phyloP scores from a whole-genome alignment of 345 rosid species.

The Salix koriyanagi region DNA sequence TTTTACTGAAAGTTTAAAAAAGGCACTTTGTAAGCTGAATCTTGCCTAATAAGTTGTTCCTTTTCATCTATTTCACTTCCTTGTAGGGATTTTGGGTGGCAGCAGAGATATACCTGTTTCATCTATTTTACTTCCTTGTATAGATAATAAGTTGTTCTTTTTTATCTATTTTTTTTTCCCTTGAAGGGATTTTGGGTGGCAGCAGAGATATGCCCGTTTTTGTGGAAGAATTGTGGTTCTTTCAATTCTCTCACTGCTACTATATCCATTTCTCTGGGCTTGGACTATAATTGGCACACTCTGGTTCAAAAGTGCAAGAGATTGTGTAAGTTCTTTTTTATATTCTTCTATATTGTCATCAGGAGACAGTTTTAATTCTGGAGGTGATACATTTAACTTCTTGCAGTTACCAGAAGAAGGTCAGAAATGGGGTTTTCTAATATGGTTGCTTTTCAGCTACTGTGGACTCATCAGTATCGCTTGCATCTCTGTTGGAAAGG shows the following conservation, averaged over 20 bases:
- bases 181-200: slow-evolving; percentile 92
- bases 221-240: slow-evolving; percentile 85
- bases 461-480: slow-evolving; percentile 85
- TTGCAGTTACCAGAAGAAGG: slow-evolving; percentile 87
- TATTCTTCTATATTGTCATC: background rate
- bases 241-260: slow-evolving; percentile 61
- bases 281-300: slow-evolving; percentile 91
- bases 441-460: slow-evolving; percentile 95
- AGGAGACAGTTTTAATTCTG: slow-evolving; percentile 1
- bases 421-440: slow-evolving; percentile 96
- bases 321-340: slow-evolving; percentile 60
- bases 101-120: slow-evolving; percentile 84
- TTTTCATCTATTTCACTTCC: slow-evolving; percentile 1
- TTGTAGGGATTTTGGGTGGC: slow-evolving; percentile 91
- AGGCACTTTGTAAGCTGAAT: background rate
- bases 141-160: background rate
- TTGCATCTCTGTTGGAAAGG: slow-evolving; percentile 81
- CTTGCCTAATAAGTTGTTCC: background rate
- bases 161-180: slow-evolving; percentile 1
- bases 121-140: slow-evolving; percentile 17
- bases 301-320: slow-evolving; percentile 73
- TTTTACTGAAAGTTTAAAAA: background rate
- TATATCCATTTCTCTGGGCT: slow-evolving; percentile 92
- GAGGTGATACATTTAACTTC: background rate
- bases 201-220: slow-evolving; percentile 89